Evolutionary conservation across 345 rosid genomes (phyloP), one percentile per base, ranked within the genome.

Genomic region (Durio zibethinus): DNA sequence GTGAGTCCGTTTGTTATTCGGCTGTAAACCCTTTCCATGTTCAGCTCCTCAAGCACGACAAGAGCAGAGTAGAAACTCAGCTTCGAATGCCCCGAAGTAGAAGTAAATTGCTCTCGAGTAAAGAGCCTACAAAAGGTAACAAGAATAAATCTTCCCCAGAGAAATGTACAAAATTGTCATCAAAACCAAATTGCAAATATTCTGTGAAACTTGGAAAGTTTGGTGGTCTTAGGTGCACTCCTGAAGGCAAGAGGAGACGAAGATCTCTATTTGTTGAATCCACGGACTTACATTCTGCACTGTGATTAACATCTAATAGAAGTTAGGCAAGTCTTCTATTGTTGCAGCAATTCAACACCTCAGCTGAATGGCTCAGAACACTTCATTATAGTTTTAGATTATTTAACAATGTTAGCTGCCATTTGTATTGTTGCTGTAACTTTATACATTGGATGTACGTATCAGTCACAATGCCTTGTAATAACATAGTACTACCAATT

Each of bases 171-270:
- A 67, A 20, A 35, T 29, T 74, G 82, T 76, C 83, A 1, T 74
- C 86, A 66, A 84, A 79, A 73, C 73, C 75, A 29, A 81, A 73
- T 68, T 73, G 79, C 76, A 90, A 89, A 77, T 77, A 87, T 52
- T 43, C 93, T 7, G 59, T 76, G 42, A 89, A 91, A 84, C 79
- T 85, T 0, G 77, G 90, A 56, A 91, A 87, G 72, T 60, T 54
- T 60, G 86, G 83, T 0, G 81, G 85, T 1, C 11, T 42, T 11
- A 84, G 89, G 76, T 90, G 94, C 89, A 90, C 88, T 33, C 94
- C 97, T 0, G 92, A 88, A 7, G 80, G 90, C 73, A 93, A 90
- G 85, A 88, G 88, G 86, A 93, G 96, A 82, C 84, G 94, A 48
- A 86, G 88, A 52, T 86, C 93, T 36, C 81, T 81, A 67, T 21